Percentiles rank a stretch among this genome's conserved stretches.
phyloP scores from a whole-genome alignment of 352 stramenopile genomes.

The Phytophthora ramorum region DNA sequence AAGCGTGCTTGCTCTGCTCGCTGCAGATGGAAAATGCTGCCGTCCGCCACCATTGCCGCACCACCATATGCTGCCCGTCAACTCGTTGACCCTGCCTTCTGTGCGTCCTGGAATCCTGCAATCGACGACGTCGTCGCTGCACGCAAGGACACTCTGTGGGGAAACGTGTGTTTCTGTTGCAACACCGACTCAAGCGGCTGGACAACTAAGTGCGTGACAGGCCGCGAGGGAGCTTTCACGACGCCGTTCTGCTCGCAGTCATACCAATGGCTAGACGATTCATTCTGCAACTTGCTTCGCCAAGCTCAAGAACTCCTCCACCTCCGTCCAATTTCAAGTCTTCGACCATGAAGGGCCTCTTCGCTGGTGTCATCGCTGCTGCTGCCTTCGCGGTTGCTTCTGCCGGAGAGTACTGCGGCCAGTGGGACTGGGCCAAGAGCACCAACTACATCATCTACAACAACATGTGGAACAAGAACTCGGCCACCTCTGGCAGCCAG shows the following conservation, averaged over 20 bases:
- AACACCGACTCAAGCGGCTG: constrained; percentile 13
- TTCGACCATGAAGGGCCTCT: constrained; percentile 27
- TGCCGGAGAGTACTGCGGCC: constrained; percentile 32
- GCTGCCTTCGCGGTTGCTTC: constrained; percentile 20
- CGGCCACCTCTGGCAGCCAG: constrained; percentile 45
- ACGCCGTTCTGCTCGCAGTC: too few species aligned
- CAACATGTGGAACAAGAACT: constrained; percentile 50
- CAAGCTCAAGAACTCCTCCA: background rate
- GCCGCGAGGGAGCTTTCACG: too few species aligned
- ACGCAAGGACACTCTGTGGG: constrained; percentile 6
- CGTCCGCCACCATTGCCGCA: constrained; percentile 2
- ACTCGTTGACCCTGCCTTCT: background rate
- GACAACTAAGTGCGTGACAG: too few species aligned
- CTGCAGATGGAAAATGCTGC: constrained; percentile 13
- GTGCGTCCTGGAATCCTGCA: constrained; percentile 14
- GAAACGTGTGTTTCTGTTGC: constrained; percentile 11
- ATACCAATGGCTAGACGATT: constrained; percentile 7
- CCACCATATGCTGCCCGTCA: background rate
- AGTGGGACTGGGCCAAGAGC: constrained; percentile 42
- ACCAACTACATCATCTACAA: constrained; percentile 59
- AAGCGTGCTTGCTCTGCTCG: constrained; percentile 12
- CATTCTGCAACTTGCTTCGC: constrained; percentile 24
- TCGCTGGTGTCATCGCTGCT: constrained; percentile 25
- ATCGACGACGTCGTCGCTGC: constrained; percentile 8
- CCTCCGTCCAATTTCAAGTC: background rate